Conservation (phyloP, 140 eudicot species). For the Flaveria floridana region DNA sequence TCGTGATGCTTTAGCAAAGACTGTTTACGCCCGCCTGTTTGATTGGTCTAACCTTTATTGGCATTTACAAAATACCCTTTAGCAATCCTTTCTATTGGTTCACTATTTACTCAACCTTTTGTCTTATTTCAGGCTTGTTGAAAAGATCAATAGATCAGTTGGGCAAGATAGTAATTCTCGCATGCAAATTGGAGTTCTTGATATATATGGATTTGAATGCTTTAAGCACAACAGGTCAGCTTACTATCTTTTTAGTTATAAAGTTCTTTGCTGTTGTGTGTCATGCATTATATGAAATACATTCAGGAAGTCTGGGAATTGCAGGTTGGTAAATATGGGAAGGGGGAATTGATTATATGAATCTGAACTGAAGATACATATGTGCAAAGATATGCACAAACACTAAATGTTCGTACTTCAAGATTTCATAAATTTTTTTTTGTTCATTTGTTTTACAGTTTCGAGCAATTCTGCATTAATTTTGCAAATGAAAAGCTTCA, state of each 20-base stretch:
- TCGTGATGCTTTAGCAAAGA: conserved; percentile 95
- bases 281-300: conserved; percentile 4
- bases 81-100: background rate
- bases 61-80: background rate
- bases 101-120: conserved; percentile 13
- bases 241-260: conserved; percentile 8
- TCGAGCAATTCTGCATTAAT: conserved; percentile 97
- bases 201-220: conserved; percentile 96
- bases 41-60: conserved; percentile 66
- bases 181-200: conserved; percentile 90
- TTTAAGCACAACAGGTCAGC: conserved; percentile 76
- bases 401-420: background rate
- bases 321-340: background rate
- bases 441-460: conserved; percentile 44
- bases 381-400: background rate
- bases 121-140: conserved; percentile 81
- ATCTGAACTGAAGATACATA: background rate
- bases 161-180: conserved; percentile 85
- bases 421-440: conserved; percentile 5
- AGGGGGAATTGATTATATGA: background rate
- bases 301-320: conserved; percentile 9
- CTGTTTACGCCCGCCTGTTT: conserved; percentile 85
- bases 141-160: conserved; percentile 86
- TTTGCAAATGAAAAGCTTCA: conserved; percentile 99
- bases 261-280: conserved; percentile 18